Evolutionary conservation across 176 grass and related monocot genomes (phyloP), one percentile per base, ranked within the genome.

Genomic region (Oryza glumipatula): DNA sequence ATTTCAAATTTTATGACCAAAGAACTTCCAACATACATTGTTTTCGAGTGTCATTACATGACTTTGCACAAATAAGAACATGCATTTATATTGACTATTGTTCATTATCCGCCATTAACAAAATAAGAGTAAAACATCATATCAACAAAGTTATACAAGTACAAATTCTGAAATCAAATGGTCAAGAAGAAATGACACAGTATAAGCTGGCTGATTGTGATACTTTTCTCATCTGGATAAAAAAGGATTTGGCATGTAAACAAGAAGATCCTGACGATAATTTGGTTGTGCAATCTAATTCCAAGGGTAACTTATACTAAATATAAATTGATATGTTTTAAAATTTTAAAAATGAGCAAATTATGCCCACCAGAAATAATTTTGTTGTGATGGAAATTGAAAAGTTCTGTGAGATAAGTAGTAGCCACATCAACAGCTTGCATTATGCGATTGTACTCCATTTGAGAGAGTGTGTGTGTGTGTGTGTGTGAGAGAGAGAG

Each of bases 1-100:
- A 79, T 88, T 79, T 87, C 21, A 70, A 43, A 68, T 77, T 74
- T 22, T 23, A 72, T 43, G 51, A 82, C 41, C 41, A 43, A 90
- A 60, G 17, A 69, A 83, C 44, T 69, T 58, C 30, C 24, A 65
- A 46, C 23, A 43, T 23, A 68, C 79, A 32, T 65, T 35, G 78
- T 52, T 49, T 87, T 70, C 13, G 32, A 51, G 8, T 22, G 19
- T 58, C 21, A 58, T 58, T 58, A n/a, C 43, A 67, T 79, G 43
- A 9, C 45, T 32, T 48, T 67, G 41, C 44, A 4, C n/a, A 36
- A 72, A 52, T 16, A 74, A 63, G 8, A 63, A 63, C 5, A 56
- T 56, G n/a, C 11, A 63, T 63, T 22, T 44, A 75, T 67, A 52
- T 10, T 11, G 9, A 54, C 7, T 58, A 21, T 65, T 13, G n/a